Percentiles rank a stretch among this genome's conserved stretches.
phyloP scores from a whole-genome alignment of 2,329 filamentous ascomycete genomes.

The Phyllosticta capitalensis region DNA sequence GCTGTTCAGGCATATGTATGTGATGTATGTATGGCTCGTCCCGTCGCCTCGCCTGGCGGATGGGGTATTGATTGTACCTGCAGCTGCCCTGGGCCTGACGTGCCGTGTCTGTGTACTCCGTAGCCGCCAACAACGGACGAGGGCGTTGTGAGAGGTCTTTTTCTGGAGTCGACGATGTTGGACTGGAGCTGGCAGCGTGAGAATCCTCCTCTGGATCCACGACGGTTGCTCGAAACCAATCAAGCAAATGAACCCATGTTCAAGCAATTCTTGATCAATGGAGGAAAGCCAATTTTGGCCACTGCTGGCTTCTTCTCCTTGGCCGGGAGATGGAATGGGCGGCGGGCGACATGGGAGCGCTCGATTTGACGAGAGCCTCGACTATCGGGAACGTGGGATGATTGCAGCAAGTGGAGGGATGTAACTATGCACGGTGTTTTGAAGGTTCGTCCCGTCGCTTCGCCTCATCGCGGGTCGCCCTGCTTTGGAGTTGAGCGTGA shows the following conservation, averaged over 20 bases:
- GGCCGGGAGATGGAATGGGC: neutral
- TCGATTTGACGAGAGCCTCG: neutral
- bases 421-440: too few relatives aligned
- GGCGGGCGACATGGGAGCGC: neutral
- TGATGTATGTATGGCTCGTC: neutral
- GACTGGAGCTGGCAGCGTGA: too few relatives aligned
- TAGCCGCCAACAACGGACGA: neutral
- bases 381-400: conserved; percentile 5
- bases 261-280: neutral
- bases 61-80: neutral
- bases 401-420: too few relatives aligned
- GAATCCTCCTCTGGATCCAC: neutral
- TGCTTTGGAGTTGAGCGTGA: too few relatives aligned
- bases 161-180: neutral
- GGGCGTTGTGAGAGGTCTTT: too few relatives aligned
- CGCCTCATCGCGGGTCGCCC: too few relatives aligned
- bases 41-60: neutral
- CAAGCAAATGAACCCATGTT: neutral
- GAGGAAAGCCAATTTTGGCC: neutral
- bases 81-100: neutral
- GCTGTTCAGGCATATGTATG: neutral
- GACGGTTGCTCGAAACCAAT: conserved; percentile 5
- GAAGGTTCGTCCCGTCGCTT: too few relatives aligned
- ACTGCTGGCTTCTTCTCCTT: conserved; percentile 1
- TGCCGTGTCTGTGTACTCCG: too few relatives aligned